Percentiles rank a stretch among this genome's conserved stretches.
These are phyloP conservation scores for Jacaranda copaia DNA, from an alignment of 257 asterid genomes.

Conservation along the genomic window DNA sequence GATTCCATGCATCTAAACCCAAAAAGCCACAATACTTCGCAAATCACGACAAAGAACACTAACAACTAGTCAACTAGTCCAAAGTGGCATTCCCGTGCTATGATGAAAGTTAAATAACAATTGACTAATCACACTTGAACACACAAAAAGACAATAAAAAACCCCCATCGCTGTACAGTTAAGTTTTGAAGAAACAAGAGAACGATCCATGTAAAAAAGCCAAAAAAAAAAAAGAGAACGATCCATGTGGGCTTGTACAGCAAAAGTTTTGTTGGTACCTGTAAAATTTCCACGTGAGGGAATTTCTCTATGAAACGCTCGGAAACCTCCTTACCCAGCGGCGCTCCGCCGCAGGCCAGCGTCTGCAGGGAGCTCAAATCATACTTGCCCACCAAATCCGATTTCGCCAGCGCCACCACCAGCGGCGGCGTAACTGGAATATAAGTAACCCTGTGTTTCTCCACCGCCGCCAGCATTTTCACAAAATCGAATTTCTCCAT, in stretches of 20 bases:
- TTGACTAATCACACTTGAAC: no score
- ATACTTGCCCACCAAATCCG: constrained; percentile 69
- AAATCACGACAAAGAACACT: no score
- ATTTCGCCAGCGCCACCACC: constrained; percentile 82
- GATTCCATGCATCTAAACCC: no score
- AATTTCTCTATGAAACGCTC: constrained; percentile 65
- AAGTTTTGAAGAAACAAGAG: no score
- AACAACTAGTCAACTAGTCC: no score
- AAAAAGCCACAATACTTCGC: no score
- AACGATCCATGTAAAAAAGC: not conserved
- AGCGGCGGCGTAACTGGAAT: constrained; percentile 93
- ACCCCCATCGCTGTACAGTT: no score
- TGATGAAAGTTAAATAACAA: no score
- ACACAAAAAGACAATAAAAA: no score
- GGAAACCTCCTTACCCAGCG: constrained; percentile 83
- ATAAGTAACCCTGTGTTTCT: constrained; percentile 63
- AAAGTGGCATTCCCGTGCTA: no score
- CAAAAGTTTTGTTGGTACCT: constrained; percentile 51
- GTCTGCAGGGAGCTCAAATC: constrained; percentile 70
- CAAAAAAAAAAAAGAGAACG: no score
- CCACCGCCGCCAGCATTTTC: constrained; percentile 72
- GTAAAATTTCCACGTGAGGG: constrained; percentile 62
- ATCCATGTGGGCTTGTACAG: not conserved
- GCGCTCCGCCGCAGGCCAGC: constrained; percentile 90
- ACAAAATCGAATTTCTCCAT: constrained; percentile 75